Evolutionary conservation across 1,284 basidiomycete genomes (phyloP), one percentile per base, ranked within the genome.

Genomic region (Mycosarcoma maydis): DNA sequence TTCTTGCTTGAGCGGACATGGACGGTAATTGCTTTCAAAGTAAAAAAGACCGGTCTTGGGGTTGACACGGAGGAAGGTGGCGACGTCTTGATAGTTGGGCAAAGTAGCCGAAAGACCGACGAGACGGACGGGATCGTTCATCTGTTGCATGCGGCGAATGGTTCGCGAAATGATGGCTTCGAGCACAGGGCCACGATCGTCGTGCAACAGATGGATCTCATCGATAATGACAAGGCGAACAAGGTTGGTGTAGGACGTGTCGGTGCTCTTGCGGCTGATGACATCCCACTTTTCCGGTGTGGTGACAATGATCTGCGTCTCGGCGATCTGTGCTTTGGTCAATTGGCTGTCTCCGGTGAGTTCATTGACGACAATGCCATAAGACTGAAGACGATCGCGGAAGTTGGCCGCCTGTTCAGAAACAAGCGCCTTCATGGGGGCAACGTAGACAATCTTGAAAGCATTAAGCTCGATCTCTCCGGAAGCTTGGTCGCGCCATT

Each of bases 41-140:
- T 94, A 96, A 85, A 99, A 98, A 0, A 99, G 85, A 0, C 96
- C 95, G 80, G 92, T 92, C 49, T 88, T 88, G 55, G 90, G 88
- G 79, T 98, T 93, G 19, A 98, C 94, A 6, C 94, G 91, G 26
- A 99, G 88, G 88, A 99, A 98, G 3, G 92, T 90, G 0, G 96
- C 96, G n/a, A 98, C 95, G 73, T 98, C 96, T 82, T 94, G 89
- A 83, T 96, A 98, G 83, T 99, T 98, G 34, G 96, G 96, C 33
- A 99, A 84, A 0, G 96, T 99, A 0, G 96, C 96, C 1, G 94
- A 97, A 5, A 99, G 86, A 72, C 95, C 96, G 37, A 98, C 91
- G 3, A 98, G 87, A 34, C 95, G 90, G 46, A 98, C 93, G 86
- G 87, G 2, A 90, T 97, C 83, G 95, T 55, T 74, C 55, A 81